Base-by-base conservation (phyloP, 441 rosid species). In the Codiaeum variegatum region DNA sequence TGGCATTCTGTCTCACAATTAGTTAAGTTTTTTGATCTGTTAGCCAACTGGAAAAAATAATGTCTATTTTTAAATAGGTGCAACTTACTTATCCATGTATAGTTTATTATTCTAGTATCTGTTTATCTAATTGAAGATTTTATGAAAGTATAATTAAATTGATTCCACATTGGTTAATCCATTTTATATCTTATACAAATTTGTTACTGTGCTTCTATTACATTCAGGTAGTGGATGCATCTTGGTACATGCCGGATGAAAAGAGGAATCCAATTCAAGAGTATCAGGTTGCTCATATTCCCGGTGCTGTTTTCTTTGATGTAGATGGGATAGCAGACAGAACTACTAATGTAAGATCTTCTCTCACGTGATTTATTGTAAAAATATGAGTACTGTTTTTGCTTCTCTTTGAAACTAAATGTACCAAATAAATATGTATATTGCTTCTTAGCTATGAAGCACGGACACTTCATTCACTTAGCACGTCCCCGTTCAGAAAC, bases 231-330 rank as follows among this genome's bases (percentile, higher is more conserved):
- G 64, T 95, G 83, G 99, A 94, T 82, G 94, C 99, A 67, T 94
- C 99, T 12, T 94, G 99, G 99, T 92, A 92, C 86, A 91, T 94
- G 99, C 94, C 98, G 52, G 87, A 84, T 83, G 97, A 94, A 82
- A 88, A 92, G 79, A 87, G 97, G 82, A 91, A 90, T 77, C 94
- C 99, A 47, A 83, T 90, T 82, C 94, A 92, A 83, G 99, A 94
- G 78, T 90, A 91, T 80, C 96, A 91, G 99, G 96, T 84, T 80
- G 92, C 99, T 81, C 99, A 90, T 77, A 91, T 95, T 83, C 97
- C 98, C 47, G 92, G 94, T 73, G 90, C 99, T 65, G 86, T 89
- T 76, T 95, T 91, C 90, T 93, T 93, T 75, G 92, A 95, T 76
- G 75, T 95, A 70, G 97, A 95, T 85, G 96, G 98, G 75, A 80